These are phyloP conservation scores for Xylaria cubensis DNA, from an alignment of 495 filamentous ascomycete genomes.

Conservation along the genomic window DNA sequence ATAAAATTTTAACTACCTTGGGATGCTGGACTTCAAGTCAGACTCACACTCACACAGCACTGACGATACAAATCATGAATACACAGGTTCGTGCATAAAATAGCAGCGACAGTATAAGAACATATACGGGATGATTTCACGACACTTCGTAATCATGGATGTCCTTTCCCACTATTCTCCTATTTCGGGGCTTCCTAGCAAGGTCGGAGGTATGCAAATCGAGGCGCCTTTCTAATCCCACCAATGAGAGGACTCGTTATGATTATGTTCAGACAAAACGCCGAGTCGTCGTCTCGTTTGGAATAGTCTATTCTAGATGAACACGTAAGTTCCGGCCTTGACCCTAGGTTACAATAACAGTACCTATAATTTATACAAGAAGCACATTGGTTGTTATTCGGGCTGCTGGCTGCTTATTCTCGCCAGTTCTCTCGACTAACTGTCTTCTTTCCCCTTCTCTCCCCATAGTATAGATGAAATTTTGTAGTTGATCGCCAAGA, in stretches of 20 bases:
- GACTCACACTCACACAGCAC: not conserved
- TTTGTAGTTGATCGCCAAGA: not conserved
- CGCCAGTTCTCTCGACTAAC: not conserved
- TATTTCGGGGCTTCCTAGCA: constrained; percentile 1
- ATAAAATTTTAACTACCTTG: not conserved
- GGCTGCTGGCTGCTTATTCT: not conserved
- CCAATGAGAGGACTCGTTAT: constrained; percentile 12
- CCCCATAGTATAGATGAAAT: not conserved
- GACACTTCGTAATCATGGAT: not conserved
- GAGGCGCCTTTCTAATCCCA: constrained; percentile 13
- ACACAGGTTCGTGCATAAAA: not conserved
- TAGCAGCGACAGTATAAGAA: not conserved
- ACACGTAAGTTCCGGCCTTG: not conserved
- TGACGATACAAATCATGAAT: not conserved
- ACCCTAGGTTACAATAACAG: not conserved
- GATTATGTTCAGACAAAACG: not conserved
- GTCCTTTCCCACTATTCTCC: not conserved
- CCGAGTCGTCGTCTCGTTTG: constrained; percentile 11
- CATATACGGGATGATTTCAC: not conserved
- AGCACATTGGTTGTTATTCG: not conserved
- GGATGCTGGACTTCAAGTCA: not conserved
- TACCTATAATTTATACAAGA: not conserved
- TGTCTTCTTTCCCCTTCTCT: not conserved
- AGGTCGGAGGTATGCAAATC: constrained; percentile 10
- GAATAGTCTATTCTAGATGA: constrained; percentile 7